Evolutionary conservation across 805 yeast genomes (phyloP).

Genomic region (Monosporozyma aerobia): DNA sequence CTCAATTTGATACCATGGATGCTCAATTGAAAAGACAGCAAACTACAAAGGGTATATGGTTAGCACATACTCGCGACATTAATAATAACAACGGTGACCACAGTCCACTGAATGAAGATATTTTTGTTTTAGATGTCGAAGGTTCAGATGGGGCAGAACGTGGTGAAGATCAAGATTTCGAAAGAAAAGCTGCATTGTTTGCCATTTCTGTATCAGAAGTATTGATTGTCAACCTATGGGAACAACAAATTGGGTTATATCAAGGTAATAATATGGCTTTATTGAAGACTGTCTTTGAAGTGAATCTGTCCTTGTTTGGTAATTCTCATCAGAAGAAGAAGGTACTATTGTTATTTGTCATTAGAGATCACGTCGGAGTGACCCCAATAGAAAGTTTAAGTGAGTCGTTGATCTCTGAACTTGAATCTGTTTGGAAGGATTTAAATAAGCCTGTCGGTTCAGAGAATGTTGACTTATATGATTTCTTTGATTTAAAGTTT

Average conservation of each 20-base stretch:
- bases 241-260: conserved; percentile 90
- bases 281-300: conserved; percentile 92
- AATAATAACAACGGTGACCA: conserved; percentile 14
- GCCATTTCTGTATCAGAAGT: conserved; percentile 89
- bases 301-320: conserved; percentile 78
- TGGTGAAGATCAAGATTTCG: conserved; percentile 98
- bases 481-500: conserved; percentile 80
- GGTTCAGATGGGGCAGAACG: conserved; percentile 98
- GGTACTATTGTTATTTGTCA: conserved; percentile 71
- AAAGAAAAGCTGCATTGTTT: conserved; percentile 89
- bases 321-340: conserved; percentile 42
- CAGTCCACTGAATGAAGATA: not conserved
- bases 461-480: conserved; percentile 38
- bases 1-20: conserved; percentile 89
- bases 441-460: conserved; percentile 66
- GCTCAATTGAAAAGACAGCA: conserved; percentile 69
- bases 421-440: conserved; percentile 68
- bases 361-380: conserved; percentile 82
- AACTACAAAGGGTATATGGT: conserved; percentile 82
- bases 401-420: conserved; percentile 58
- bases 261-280: conserved; percentile 98
- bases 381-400: conserved; percentile 72
- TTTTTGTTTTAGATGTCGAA: conserved; percentile 88
- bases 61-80: conserved; percentile 46
- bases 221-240: conserved; percentile 90